Evolutionary conservation across 257 asterid species (phyloP).

Genomic region (Penstemon davidsonii): DNA sequence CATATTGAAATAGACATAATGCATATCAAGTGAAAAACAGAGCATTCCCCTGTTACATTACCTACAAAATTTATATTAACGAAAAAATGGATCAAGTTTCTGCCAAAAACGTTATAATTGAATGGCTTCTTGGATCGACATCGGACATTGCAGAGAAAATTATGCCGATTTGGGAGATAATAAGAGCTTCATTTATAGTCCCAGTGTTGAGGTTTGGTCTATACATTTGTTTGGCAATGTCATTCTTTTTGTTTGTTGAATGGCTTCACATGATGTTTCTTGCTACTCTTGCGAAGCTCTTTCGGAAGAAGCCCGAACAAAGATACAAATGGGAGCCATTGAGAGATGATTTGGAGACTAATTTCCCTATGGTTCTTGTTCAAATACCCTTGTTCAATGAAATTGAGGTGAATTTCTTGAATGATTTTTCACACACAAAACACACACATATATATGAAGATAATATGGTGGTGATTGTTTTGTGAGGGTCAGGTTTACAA

Average conservation of each 20-base stretch:
- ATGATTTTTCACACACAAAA: neutral
- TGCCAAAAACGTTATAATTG: slow-evolving; percentile 24
- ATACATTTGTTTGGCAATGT: slow-evolving; percentile 45
- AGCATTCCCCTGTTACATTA: neutral
- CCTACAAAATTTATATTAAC: neutral
- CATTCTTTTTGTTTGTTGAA: slow-evolving; percentile 60
- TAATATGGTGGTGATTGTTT: neutral
- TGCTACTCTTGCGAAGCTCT: slow-evolving; percentile 48
- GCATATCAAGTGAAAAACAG: neutral
- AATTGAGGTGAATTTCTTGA: slow-evolving; percentile 43
- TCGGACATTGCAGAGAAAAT: slow-evolving; percentile 34
- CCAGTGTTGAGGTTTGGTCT: slow-evolving; percentile 44
- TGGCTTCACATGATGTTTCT: slow-evolving; percentile 58
- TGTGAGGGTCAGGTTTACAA: slow-evolving; percentile 57
- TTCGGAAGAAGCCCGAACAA: slow-evolving; percentile 47
- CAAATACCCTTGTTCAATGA: slow-evolving; percentile 74
- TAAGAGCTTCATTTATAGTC: slow-evolving; percentile 36
- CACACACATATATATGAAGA: neutral
- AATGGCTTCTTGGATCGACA: slow-evolving; percentile 32
- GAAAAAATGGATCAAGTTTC: slow-evolving; percentile 24
- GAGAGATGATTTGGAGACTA: slow-evolving; percentile 50
- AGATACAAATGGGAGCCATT: slow-evolving; percentile 49
- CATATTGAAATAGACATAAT: neutral
- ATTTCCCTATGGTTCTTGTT: slow-evolving; percentile 64
- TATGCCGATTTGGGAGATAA: slow-evolving; percentile 35